Evolutionary conservation across 768 basidiomycete genomes (phyloP).

Genomic region (Boletellus emodensis): DNA sequence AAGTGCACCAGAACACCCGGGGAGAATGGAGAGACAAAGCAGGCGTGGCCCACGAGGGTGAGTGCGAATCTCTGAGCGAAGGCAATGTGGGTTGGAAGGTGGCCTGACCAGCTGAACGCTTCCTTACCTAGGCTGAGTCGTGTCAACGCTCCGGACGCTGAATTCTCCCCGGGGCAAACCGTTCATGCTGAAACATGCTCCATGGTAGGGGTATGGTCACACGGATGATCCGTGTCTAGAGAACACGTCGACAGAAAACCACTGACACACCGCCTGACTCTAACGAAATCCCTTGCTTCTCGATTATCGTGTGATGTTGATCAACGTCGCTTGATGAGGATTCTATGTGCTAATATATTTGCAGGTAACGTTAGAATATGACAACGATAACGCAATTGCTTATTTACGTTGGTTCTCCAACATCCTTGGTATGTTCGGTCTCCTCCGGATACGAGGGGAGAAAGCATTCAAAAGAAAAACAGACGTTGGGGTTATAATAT

Average conservation of each 20-base stretch:
- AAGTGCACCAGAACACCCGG: background rate
- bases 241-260: too few species aligned
- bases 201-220: too few species aligned
- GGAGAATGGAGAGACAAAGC: background rate
- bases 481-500: constrained; percentile 28
- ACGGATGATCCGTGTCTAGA: too few species aligned
- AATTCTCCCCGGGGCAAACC: too few species aligned
- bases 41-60: background rate
- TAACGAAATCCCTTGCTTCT: constrained; percentile 11
- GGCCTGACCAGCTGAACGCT: background rate
- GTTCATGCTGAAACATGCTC: too few species aligned
- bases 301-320: constrained; percentile 93
- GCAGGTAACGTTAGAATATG: constrained; percentile 86
- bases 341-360: constrained; percentile 82
- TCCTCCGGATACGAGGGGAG: background rate
- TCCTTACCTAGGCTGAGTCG: background rate
- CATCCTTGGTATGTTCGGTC: background rate
- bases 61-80: constrained; percentile 1
- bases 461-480: background rate
- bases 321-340: constrained; percentile 96
- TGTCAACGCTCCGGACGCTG: too few species aligned
- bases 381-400: constrained; percentile 94
- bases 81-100: background rate
- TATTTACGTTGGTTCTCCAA: constrained; percentile 29
- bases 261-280: background rate